Base-by-base conservation (phyloP, 225 moss, liverwort and hornwort genomes). In the Ulota crispa region DNA sequence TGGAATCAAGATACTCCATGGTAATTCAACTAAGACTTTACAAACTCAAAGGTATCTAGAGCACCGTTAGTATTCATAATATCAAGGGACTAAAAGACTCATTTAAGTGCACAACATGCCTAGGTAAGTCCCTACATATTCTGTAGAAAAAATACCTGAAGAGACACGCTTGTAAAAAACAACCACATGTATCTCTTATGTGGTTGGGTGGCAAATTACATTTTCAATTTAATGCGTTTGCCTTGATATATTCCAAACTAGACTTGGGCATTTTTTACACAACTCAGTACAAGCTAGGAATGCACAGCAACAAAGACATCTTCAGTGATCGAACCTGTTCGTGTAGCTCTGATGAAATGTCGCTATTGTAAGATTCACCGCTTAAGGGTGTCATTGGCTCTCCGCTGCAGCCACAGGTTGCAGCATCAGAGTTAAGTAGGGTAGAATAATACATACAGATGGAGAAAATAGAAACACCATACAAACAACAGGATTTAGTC, bases 331-430 rank as follows among this genome's bases (percentile, higher is more conserved):
- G 68, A 41, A 94, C 94, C 94, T 95, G 95, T 69, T 92, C 95
- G 76, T 93, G 89, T 37, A 95, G 84, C 56, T 95, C 90, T 5
- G 95, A 95, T 53, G 84, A 70, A 64, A 92, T 92, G 74, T 93
- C 95, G 37, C 79, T 90, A 31, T 89, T 84, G 61, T 95, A 95
- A 28, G 90, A 71, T 85, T 93, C 95, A 80, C 95, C 95, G 70
- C 84, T 92, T 47, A 84, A 26, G 18, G 95, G 93, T 61, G 95
- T 95, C 55, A 83, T 95, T 31, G 95, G 95, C 85, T 95, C 95
- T 64, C 95, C 95, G 62, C 94, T 94, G 85, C 56, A 41, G 54
- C 52, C 70, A 24, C 12, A 72, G 39, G 31, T 56, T 64, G 64
- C 65, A 66, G 5, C 19, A 78, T 32, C 16, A 56, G 42, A 45